Evolutionary conservation across 441 rosid species (phyloP).

Genomic region (Manihot esculenta): DNA sequence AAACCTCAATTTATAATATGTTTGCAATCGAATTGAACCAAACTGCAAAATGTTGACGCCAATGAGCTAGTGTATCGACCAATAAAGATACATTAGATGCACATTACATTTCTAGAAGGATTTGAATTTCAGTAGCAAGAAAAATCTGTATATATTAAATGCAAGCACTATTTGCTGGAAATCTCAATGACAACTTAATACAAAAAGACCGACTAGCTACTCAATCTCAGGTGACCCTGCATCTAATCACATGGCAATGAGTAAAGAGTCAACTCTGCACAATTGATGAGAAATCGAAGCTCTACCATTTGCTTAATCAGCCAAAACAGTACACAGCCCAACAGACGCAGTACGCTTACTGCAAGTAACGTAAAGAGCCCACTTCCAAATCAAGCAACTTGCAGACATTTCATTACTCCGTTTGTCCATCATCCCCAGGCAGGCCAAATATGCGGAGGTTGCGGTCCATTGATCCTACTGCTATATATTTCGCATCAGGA

Average conservation of each 20-base stretch:
- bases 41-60: not conserved
- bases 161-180: not conserved
- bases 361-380: not conserved
- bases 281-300: not conserved
- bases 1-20: not conserved
- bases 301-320: slow-evolving; percentile 10
- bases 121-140: not conserved
- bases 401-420: slow-evolving; percentile 42
- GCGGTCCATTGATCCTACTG: slow-evolving; percentile 97
- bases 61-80: not conserved
- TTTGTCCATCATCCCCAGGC: slow-evolving; percentile 50
- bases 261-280: not conserved
- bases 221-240: not conserved
- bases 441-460: slow-evolving; percentile 88
- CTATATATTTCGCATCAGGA: slow-evolving; percentile 75
- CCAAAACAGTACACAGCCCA: not conserved
- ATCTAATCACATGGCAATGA: not conserved
- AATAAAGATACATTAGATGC: not conserved
- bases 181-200: not conserved
- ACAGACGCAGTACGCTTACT: slow-evolving; percentile 1
- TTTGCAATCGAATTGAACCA: not conserved
- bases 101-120: not conserved
- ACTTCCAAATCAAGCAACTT: slow-evolving; percentile 5
- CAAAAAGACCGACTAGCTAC: not conserved
- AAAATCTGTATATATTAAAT: not conserved